A percentile compares a stretch with the other conserved stretches of the same genome.
Evolutionary conservation across 1,284 basidiomycete species (phyloP).

Genomic region (Sanghuangporus baumii): DNA sequence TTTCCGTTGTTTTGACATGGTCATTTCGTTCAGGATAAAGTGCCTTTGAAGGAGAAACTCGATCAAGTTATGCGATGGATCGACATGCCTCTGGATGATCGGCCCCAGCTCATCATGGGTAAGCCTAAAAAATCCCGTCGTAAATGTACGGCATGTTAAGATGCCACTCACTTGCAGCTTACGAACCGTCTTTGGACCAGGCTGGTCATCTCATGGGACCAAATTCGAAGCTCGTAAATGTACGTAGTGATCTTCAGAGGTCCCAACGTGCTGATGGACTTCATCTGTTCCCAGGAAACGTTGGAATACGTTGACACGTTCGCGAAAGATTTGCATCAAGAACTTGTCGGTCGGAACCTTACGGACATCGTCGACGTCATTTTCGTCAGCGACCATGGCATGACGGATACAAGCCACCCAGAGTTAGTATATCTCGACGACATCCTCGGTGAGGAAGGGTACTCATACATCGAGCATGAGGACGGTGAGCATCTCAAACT

Average conservation of each 20-base stretch:
- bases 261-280: not conserved
- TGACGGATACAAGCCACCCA: conserved; percentile 80
- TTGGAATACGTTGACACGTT: conserved; percentile 71
- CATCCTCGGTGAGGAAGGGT: conserved; percentile 66
- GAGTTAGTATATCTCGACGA: conserved; percentile 79
- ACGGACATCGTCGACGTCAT: conserved; percentile 82
- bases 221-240: conserved; percentile 65
- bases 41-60: conserved; percentile 62
- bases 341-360: conserved; percentile 68
- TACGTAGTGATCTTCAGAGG: conserved; percentile 29
- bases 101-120: conserved; percentile 80
- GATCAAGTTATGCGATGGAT: conserved; percentile 74
- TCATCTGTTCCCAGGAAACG: conserved; percentile 43
- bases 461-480: conserved; percentile 56
- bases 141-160: not conserved
- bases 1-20: not conserved
- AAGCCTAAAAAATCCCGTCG: conserved; percentile 21
- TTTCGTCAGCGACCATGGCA: conserved; percentile 91
- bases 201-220: conserved; percentile 80
- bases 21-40: conserved; percentile 41
- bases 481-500: conserved; percentile 47
- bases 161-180: conserved; percentile 39
- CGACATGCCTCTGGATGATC: conserved; percentile 59
- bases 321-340: conserved; percentile 59
- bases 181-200: conserved; percentile 75